Percentiles rank a stretch among this genome's conserved stretches.
phyloP scores from a whole-genome alignment of 2,329 filamentous ascomycete species.

The Fusarium napiforme region DNA sequence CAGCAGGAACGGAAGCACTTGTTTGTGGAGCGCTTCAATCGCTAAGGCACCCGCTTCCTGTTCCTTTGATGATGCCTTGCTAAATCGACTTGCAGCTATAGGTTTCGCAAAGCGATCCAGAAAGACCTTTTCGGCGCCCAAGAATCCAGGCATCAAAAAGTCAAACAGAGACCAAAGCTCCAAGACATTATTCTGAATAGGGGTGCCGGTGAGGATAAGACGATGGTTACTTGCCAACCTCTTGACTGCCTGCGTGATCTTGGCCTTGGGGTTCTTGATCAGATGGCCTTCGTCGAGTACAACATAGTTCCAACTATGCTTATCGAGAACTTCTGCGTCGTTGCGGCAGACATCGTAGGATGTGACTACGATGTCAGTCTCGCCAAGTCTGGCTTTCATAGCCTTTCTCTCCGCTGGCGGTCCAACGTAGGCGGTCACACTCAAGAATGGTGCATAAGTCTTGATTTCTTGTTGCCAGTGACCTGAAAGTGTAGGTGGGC shows the following conservation, averaged over 20 bases:
- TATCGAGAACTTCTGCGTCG: slow-evolving; percentile 84
- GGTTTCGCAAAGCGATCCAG: slow-evolving; percentile 94
- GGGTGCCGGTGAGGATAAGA: slow-evolving; percentile 94
- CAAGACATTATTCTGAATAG: slow-evolving; percentile 97
- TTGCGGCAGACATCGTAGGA: slow-evolving; percentile 99
- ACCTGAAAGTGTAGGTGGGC: slow-evolving; percentile 93
- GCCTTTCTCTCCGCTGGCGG: slow-evolving; percentile 82
- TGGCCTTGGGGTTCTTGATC: slow-evolving; percentile 98
- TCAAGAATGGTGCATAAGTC: slow-evolving; percentile 93
- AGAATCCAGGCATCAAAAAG: slow-evolving; percentile 98
- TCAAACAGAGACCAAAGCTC: slow-evolving; percentile 98
- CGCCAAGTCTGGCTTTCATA: slow-evolving; percentile 74
- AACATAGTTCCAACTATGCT: slow-evolving; percentile 95
- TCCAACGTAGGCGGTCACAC: slow-evolving; percentile 89
- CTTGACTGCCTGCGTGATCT: slow-evolving; percentile 94
- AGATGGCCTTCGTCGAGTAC: slow-evolving; percentile 97
- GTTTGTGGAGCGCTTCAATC: slow-evolving; percentile 98
- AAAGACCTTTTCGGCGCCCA: slow-evolving; percentile 95
- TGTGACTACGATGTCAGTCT: slow-evolving; percentile 93
- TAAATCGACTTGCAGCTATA: slow-evolving; percentile 92
- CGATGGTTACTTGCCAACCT: slow-evolving; percentile 90
- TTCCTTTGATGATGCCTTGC: slow-evolving; percentile 97
- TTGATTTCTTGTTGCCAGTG: slow-evolving; percentile 99
- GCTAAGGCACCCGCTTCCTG: slow-evolving; percentile 96
- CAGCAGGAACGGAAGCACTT: slow-evolving; percentile 94